Base-by-base conservation (phyloP, 169 alveolate genomes). In the Plasmodium knowlesi region DNA sequence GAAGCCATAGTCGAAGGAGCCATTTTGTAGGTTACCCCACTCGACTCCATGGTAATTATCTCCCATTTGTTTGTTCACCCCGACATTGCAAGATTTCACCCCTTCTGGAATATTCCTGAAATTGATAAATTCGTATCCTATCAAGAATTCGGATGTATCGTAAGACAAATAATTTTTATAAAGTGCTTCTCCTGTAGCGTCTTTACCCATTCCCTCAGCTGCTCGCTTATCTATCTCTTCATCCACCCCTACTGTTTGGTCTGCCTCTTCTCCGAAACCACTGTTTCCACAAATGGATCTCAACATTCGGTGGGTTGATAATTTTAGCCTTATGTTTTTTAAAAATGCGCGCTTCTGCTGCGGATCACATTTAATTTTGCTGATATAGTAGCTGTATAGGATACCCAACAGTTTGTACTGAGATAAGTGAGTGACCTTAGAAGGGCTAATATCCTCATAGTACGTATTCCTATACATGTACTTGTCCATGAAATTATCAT, bases 381-480 rank as follows among this genome's bases (percentile, higher is more conserved):
- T 70, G 67, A 93, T 53, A 41, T 96, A 92, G 74, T 88, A 57
- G 28, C 86, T 82, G 82, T 96, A 92, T 22, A 96, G 84, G 43
- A 97, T 92, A 25, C 96, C 96, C 76, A 96, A 95, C 73, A 97
- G 92, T 84, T 95, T 92, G 86, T 97, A 96, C 81, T 97, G 98
- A n/a, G 98, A 96, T 50, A 97, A 82, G 94, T 97, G 96, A 19
- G 96, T 86, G 46, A 97, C 96, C 85, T 95, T 96, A 41, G 97
- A 88, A 30, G 98, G 98, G 84, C 98, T 97, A 61, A 92, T 82
- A 72, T 92, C 97, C 41, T 96, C 97, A 93, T 86, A 91, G 89
- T 97, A 96, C 5, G 96, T 95, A 74, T 92, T 94, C 41, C 85
- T 90, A 92, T 96, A 97, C 39, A 95, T 96, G 82, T 96, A 96